These are phyloP conservation scores for Sambucus nigra DNA, from an alignment of 129 eudicot genomes.

Conservation along the genomic window DNA sequence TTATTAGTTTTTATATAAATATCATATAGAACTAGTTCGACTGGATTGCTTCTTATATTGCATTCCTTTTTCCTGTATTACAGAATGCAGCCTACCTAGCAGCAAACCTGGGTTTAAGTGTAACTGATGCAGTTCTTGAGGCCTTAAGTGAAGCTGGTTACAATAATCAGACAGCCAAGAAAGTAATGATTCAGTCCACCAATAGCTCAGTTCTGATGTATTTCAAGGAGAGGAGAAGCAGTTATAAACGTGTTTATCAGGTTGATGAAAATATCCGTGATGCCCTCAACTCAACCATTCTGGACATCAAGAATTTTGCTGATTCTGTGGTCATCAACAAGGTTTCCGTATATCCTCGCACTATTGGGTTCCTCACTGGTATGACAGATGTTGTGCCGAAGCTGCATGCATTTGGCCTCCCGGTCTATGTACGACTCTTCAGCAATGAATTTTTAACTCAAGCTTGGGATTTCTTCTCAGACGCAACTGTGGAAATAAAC, in stretches of 20 bases:
- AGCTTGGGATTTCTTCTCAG: slow-evolving; percentile 85
- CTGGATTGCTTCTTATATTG: slow-evolving; percentile 2
- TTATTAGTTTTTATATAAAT: too few species aligned
- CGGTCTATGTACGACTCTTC: slow-evolving; percentile 55
- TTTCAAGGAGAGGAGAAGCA: slow-evolving; percentile 44
- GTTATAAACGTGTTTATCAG: slow-evolving; percentile 58
- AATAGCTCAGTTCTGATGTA: slow-evolving; percentile 55
- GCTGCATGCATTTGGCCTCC: slow-evolving; percentile 50
- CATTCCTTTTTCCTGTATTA: slow-evolving; percentile 6
- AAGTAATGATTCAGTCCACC: slow-evolving; percentile 58
- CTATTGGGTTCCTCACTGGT: slow-evolving; percentile 30
- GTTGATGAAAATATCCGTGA: slow-evolving; percentile 60
- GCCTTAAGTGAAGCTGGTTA: slow-evolving; percentile 42
- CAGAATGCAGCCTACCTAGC: slow-evolving; percentile 87
- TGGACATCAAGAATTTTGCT: slow-evolving; percentile 57
- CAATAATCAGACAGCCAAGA: slow-evolving; percentile 35
- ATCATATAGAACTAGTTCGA: too few species aligned
- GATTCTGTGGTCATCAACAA: slow-evolving; percentile 55
- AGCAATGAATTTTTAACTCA: slow-evolving; percentile 65
- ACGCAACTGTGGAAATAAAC: slow-evolving; percentile 61
- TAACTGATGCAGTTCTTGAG: slow-evolving; percentile 53
- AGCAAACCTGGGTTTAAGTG: slow-evolving; percentile 54
- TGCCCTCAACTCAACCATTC: slow-evolving; percentile 47
- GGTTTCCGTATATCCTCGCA: slow-evolving; percentile 46
- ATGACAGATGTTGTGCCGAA: slow-evolving; percentile 44